phyloP scores from a whole-genome alignment of 2,329 filamentous ascomycete genomes.

The Penicillium thymicola region DNA sequence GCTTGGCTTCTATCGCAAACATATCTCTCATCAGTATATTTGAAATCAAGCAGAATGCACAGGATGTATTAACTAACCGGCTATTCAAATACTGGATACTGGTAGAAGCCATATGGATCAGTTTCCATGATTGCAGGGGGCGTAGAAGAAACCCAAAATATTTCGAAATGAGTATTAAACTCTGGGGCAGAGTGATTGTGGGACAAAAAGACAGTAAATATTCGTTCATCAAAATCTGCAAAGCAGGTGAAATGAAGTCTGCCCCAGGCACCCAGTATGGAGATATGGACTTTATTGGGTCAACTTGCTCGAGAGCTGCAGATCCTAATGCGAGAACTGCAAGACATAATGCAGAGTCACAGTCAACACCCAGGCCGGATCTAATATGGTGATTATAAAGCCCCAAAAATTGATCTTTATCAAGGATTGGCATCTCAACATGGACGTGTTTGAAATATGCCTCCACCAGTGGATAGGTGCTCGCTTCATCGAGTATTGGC shows the following conservation, averaged over 20 bases:
- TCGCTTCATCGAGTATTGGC: not conserved
- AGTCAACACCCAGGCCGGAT: slow-evolving; percentile 2
- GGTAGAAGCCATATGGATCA: slow-evolving; percentile 7
- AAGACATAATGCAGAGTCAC: slow-evolving; percentile 5
- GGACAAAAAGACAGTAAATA: slow-evolving; percentile 7
- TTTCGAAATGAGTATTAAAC: slow-evolving; percentile 4
- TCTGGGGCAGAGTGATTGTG: slow-evolving; percentile 5
- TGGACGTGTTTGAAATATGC: slow-evolving; percentile 6
- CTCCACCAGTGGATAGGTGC: not conserved
- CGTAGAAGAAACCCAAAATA: slow-evolving; percentile 7
- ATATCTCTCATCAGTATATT: not conserved
- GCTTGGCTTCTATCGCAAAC: not conserved
- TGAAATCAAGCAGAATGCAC: too few relatives aligned
- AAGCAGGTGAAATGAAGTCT: not conserved
- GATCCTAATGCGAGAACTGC: slow-evolving; percentile 5
- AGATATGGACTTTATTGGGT: slow-evolving; percentile 2
- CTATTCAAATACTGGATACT: slow-evolving; percentile 10
- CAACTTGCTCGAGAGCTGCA: slow-evolving; percentile 3
- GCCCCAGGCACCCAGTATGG: slow-evolving; percentile 3
- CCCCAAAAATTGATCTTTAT: not conserved
- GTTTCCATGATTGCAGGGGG: slow-evolving; percentile 4
- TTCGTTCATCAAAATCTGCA: slow-evolving; percentile 9
- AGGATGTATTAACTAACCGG: not conserved
- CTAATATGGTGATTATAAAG: slow-evolving; percentile 1
- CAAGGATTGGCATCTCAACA: slow-evolving; percentile 4